Base-by-base conservation (phyloP, 441 rosid species). In the Mallotus repandus region DNA sequence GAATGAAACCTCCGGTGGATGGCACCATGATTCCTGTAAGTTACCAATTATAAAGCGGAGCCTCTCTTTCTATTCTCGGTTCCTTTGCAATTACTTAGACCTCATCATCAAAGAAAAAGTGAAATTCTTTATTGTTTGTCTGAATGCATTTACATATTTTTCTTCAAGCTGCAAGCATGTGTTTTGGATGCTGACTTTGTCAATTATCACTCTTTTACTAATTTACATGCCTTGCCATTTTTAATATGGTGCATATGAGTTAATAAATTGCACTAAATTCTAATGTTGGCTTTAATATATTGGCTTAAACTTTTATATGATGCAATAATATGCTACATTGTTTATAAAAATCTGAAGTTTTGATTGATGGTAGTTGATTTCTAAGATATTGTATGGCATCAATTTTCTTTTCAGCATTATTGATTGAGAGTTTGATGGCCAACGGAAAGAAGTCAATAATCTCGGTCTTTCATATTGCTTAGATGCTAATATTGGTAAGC, bases 401-500 rank as follows among this genome's bases (percentile, higher is more conserved):
- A 4, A 19, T 65, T 53, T 22, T 13, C 32, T 66, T 76, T 74
- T 71, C 78, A 70, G 80, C 49, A 22, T 45, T 54, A 35, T 16
- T 45, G 59, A 12, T 70, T 66, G 74, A 67, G 82, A 76, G 69
- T 29, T 19, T 55, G 43, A 56, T 56, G 58, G 69, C 65, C 57
- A 7, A 32, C 18, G 53, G 68, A 21, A 56, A 74, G 74, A 63
- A 65, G 65, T 76, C 68, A 19, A 53, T 74, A 48, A 46, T 50
- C 4, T 22, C 13, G 7, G 38, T 57, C 35, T 59, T 29, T 29
- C 32, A 48, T 50, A 18, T 25, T 66, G 57, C 66, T 74, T 72
- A 49, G 63, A 15, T 61, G 76, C 78, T 74, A 66, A 41, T n/a
- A 72, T 69, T 35, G 71, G 78, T 81, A 66, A 78, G 76, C 63